These are phyloP conservation scores for Porpolomopsis calyptriformis DNA, from an alignment of 768 basidiomycete species.

Conservation along the genomic window DNA sequence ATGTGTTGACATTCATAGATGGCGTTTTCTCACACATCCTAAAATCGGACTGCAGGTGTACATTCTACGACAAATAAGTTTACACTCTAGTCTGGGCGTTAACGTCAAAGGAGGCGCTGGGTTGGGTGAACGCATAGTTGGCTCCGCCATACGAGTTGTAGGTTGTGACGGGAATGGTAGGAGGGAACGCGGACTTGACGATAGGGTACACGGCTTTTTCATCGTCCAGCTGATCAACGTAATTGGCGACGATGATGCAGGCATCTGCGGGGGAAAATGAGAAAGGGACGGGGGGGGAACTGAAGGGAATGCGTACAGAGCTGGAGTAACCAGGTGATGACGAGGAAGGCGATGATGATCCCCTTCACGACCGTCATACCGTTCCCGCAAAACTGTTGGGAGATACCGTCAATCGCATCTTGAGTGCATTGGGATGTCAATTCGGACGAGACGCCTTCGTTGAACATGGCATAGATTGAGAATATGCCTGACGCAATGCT, in stretches of 20 bases:
- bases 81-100: constrained; percentile 1
- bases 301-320: constrained; percentile 31
- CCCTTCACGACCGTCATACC: constrained; percentile 34
- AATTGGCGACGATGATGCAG: constrained; percentile 41
- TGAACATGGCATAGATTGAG: constrained; percentile 39
- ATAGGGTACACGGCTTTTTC: constrained; percentile 25
- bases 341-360: constrained; percentile 33
- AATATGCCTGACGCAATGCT: constrained; percentile 39
- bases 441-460: constrained; percentile 24
- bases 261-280: constrained; percentile 27
- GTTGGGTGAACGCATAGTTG: constrained; percentile 8
- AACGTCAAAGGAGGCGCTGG: constrained; percentile 3
- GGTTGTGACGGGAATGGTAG: constrained; percentile 6
- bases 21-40: too few relatives aligned
- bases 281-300: neutral
- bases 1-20: neutral
- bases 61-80: neutral
- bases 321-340: constrained; percentile 42
- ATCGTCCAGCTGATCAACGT: constrained; percentile 43
- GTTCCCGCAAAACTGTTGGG: constrained; percentile 31
- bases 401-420: constrained; percentile 19
- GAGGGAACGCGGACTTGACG: neutral
- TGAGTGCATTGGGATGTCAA: constrained; percentile 30
- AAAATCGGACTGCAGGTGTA: too few relatives aligned
- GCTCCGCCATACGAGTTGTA: constrained; percentile 10